Evolutionary conservation across 768 basidiomycete species (phyloP).

Genomic region (Tremella fuciformis): DNA sequence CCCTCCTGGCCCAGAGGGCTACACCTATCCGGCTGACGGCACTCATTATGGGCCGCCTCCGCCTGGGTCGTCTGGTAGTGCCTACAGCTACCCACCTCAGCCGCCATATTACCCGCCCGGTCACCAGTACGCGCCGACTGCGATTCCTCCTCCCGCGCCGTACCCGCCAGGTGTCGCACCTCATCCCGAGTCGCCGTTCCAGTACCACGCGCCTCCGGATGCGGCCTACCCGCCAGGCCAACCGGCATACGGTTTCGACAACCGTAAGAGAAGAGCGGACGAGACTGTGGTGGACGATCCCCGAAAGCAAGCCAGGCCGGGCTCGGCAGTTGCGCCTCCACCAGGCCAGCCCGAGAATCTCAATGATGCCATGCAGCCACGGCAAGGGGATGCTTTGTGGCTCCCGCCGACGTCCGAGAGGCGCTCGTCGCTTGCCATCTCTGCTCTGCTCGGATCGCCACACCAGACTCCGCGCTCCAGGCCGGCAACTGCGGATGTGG

Average conservation of each 20-base stretch:
- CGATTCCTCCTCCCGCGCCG: constrained; percentile 8
- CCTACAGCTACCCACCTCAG: constrained; percentile 18
- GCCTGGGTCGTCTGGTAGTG: constrained; percentile 25
- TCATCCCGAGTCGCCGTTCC: constrained; percentile 37
- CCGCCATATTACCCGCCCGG: constrained; percentile 1
- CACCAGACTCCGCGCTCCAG: constrained; percentile 34
- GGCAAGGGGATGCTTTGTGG: constrained; percentile 34
- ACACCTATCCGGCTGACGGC: constrained; percentile 20
- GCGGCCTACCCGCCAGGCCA: constrained; percentile 13
- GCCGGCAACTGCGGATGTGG: constrained; percentile 24
- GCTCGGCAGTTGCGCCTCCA: neutral
- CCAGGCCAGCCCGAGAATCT: constrained; percentile 10
- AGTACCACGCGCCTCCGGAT: constrained; percentile 27
- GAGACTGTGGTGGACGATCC: constrained; percentile 20
- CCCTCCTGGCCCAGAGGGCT: constrained; percentile 17
- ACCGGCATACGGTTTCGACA: constrained; percentile 20
- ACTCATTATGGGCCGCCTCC: constrained; percentile 29
- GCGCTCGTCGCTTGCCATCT: constrained; percentile 43
- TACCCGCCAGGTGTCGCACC: constrained; percentile 10
- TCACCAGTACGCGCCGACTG: neutral
- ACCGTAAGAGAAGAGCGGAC: constrained; percentile 28
- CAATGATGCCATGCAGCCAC: constrained; percentile 9
- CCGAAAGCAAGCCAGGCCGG: constrained; percentile 18
- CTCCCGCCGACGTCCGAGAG: constrained; percentile 40
- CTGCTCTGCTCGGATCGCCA: constrained; percentile 43